Conservation (phyloP, 2,329 filamentous ascomycete genomes). For the Geosmithia putterillii region DNA sequence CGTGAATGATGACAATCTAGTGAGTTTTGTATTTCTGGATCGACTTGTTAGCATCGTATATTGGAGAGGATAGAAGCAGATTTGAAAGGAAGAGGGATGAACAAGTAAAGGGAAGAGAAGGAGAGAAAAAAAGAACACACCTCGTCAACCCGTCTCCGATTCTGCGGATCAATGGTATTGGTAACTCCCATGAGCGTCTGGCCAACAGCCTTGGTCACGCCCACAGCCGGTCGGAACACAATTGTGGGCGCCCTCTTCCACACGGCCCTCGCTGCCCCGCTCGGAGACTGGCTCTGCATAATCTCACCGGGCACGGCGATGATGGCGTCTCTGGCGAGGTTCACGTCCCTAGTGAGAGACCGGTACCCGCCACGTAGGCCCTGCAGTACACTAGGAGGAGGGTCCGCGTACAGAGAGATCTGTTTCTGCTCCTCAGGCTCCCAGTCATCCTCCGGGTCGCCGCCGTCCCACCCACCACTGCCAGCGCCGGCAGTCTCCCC, state of each 20-base stretch:
- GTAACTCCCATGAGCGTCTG: slow-evolving; percentile 86
- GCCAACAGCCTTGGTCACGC: slow-evolving; percentile 76
- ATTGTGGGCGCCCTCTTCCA: slow-evolving; percentile 81
- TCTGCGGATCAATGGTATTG: slow-evolving; percentile 77
- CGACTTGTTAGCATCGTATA: background rate
- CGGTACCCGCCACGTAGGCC: slow-evolving; percentile 74
- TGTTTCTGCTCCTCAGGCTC: slow-evolving; percentile 63
- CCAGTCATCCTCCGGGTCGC: slow-evolving; percentile 46
- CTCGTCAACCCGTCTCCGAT: slow-evolving; percentile 73
- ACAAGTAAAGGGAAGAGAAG: background rate
- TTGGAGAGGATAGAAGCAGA: background rate
- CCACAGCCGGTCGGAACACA: slow-evolving; percentile 80
- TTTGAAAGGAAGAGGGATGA: too few species aligned
- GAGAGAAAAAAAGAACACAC: slow-evolving; percentile 43
- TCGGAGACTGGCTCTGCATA: slow-evolving; percentile 72
- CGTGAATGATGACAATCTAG: too few species aligned
- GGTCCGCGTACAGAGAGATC: slow-evolving; percentile 86
- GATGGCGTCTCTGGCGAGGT: slow-evolving; percentile 78
- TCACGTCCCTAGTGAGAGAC: slow-evolving; percentile 76
- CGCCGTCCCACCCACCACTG: slow-evolving; percentile 41
- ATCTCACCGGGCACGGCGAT: slow-evolving; percentile 89
- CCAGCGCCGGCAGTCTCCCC: too few species aligned
- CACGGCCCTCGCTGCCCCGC: slow-evolving; percentile 68
- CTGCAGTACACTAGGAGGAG: slow-evolving; percentile 79
- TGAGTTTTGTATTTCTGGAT: slow-evolving; percentile 37